Conservation (phyloP, 805 yeast genomes). For the Saccharomycopsis fermentans region DNA sequence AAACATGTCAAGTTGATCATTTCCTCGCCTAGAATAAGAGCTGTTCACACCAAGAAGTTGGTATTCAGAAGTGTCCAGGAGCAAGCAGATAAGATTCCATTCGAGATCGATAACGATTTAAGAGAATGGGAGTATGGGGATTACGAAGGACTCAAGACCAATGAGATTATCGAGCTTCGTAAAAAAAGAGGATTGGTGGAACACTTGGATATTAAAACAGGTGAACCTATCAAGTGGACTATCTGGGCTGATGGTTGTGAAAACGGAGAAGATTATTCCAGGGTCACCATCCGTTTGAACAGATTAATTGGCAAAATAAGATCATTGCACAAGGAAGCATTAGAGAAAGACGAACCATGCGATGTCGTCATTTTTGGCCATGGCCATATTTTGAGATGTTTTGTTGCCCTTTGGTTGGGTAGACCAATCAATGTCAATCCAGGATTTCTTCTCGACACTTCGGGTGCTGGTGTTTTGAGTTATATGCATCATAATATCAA, state of each 20-base stretch:
- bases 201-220: constrained; percentile 13
- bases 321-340: constrained; percentile 44
- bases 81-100: constrained; percentile 32
- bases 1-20: constrained; percentile 50
- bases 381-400: constrained; percentile 85
- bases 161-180: constrained; percentile 55
- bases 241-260: constrained; percentile 94
- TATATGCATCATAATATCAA: constrained; percentile 76
- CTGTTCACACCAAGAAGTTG: constrained; percentile 62
- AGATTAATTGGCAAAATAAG: constrained; percentile 55
- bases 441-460: constrained; percentile 80
- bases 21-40: constrained; percentile 76
- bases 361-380: constrained; percentile 84
- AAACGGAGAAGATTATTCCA: constrained; percentile 62
- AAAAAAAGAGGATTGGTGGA: constrained; percentile 41
- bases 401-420: constrained; percentile 82
- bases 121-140: constrained; percentile 97
- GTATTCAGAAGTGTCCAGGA: constrained; percentile 40
- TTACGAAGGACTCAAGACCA: constrained; percentile 75
- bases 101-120: constrained; percentile 52
- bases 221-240: constrained; percentile 40
- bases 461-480: constrained; percentile 87
- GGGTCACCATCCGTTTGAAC: constrained; percentile 68
- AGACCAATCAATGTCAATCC: constrained; percentile 53
- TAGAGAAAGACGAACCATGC: constrained; percentile 41